Evolutionary conservation across 1,139 yeast species (phyloP), one percentile per base, ranked within the genome.

Genomic region (Blastobotrys aristatus): DNA sequence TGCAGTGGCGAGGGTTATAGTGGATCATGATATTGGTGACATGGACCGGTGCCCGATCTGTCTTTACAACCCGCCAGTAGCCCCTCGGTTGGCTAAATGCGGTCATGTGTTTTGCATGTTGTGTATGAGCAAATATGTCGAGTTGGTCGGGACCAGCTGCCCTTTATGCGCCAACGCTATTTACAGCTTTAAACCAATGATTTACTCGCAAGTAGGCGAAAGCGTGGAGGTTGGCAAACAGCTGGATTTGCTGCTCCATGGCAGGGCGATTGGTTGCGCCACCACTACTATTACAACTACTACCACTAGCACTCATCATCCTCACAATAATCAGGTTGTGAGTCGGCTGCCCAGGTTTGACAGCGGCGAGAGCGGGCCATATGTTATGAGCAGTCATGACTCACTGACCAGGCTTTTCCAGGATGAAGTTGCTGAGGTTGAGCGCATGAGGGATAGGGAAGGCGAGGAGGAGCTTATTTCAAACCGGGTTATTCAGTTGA

Each of bases 21-120:
- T 46, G 11, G 53, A 51, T 41, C 47, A 40, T 27, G 53, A 50
- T 34, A 26, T 50, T 11, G 39, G 46, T 38, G 54, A 51, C 20
- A 34, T 44, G 11, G 55, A 52, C 29, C 30, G 55, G 21, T 52
- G 55, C 32, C 55, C 55, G 7, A 45, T 52, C 27, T 52, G 55
- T 43, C 44, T 52, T 8, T 42, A 42, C 13, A 16, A 45, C n/a
- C 53, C 55, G n/a, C 55, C 54, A 4, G 34, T 47, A 8, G 54
- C 50, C 1, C 52, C 55, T 2, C 21, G 55, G 34, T 39, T 52
- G 22, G 26, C 54, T 4, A 43, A 48, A 35, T 52, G 55, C 21
- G 53, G 53, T 2, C 54, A 52, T 24, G 45, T 50, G 11, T 52
- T 49, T 37, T 52, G 55, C 42, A 16, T 49, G 40, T 41, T 42